phyloP scores from a whole-genome alignment of 768 basidiomycete genomes.

The Pluteus cervinus region DNA sequence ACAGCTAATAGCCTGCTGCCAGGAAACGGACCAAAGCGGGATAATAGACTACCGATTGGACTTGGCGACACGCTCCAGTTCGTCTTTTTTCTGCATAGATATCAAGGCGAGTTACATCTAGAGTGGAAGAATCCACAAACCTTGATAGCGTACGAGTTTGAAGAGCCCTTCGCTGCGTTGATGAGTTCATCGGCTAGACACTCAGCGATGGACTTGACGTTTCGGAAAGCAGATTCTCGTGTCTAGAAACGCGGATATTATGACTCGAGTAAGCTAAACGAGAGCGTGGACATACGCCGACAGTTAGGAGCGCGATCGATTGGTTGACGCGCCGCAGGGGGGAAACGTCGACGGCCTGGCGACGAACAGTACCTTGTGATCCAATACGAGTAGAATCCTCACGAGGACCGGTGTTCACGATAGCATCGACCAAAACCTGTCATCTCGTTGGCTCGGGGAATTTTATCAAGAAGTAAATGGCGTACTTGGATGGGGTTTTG shows the following conservation, averaged over 20 bases:
- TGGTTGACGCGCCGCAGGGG: constrained; percentile 98
- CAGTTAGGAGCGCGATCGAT: constrained; percentile 90
- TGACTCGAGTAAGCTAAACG: too few species aligned
- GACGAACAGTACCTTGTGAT: constrained; percentile 98
- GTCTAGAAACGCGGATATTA: constrained; percentile 47
- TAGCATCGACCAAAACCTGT: constrained; percentile 93
- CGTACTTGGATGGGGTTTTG: constrained; percentile 98
- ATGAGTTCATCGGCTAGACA: constrained; percentile 99
- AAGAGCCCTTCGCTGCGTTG: constrained; percentile 99
- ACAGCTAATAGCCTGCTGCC: too few species aligned
- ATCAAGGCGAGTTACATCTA: too few species aligned
- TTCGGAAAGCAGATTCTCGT: constrained; percentile 99
- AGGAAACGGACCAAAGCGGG: constrained; percentile 15
- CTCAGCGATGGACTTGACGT: constrained; percentile 98
- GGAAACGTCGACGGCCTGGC: constrained; percentile 99
- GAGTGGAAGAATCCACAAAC: constrained; percentile 36
- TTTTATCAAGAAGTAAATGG: constrained; percentile 16
- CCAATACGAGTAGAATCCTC: constrained; percentile 99
- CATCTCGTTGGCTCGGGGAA: constrained; percentile 3
- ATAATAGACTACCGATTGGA: constrained; percentile 90
- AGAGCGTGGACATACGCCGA: constrained; percentile 62
- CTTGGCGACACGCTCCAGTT: constrained; percentile 99
- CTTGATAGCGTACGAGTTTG: constrained; percentile 99
- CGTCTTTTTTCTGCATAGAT: constrained; percentile 84
- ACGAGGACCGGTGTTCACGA: constrained; percentile 99